A percentile compares a stretch with the other conserved stretches of the same genome.
phyloP scores from a whole-genome alignment of 2,329 filamentous ascomycete genomes.

The Colletotrichum tamarilloi region DNA sequence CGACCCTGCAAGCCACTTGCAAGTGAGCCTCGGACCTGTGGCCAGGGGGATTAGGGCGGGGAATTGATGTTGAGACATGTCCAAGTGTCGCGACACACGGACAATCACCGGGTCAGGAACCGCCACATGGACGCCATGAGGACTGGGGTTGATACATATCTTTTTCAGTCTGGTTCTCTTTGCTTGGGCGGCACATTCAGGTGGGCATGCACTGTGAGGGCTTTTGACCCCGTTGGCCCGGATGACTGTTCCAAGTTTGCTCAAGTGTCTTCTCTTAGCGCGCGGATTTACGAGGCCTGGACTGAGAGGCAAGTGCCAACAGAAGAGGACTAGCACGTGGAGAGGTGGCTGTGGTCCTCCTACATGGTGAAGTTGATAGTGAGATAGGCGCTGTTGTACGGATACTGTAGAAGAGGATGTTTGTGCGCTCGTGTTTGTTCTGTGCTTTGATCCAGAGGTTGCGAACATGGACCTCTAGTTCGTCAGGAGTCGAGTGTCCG shows the following conservation, averaged over 20 bases:
- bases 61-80: not conserved
- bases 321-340: not conserved
- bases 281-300: not conserved
- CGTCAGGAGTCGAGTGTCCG: not conserved
- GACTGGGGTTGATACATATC: no score
- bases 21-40: not conserved
- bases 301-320: not conserved
- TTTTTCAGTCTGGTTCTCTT: not conserved
- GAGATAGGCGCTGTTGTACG: not conserved
- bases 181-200: not conserved
- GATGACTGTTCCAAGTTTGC: slow-evolving; percentile 4
- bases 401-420: not conserved
- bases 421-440: not conserved
- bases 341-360: not conserved
- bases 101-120: slow-evolving; percentile 3
- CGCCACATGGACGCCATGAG: not conserved
- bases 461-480: not conserved
- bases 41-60: not conserved
- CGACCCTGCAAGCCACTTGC: not conserved
- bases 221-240: not conserved
- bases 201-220: not conserved
- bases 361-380: not conserved
- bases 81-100: not conserved
- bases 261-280: slow-evolving; percentile 15
- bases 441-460: not conserved